Base-by-base conservation (phyloP, 2,329 filamentous ascomycete genomes). In the Colletotrichum australisinense region DNA sequence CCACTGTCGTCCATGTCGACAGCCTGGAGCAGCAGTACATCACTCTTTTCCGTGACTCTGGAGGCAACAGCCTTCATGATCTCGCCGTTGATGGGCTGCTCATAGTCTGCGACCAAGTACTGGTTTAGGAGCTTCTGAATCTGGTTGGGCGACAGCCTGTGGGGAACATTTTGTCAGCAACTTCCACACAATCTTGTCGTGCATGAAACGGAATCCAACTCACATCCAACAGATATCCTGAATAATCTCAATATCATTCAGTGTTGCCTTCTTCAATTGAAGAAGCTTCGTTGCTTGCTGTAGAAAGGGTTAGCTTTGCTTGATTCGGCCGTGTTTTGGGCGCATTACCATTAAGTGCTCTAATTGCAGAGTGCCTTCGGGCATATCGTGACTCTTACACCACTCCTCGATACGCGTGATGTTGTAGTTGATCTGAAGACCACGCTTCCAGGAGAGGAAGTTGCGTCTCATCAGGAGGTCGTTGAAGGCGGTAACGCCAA, bases 161-260 rank as follows among this genome's bases (percentile, higher is more conserved):
- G 30, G 35, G 60, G 22, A 16, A 63, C 63, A 9, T 3, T 19
- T 14, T 46, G 49, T 74, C 35, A 64, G 46, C 16, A 62, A 64
- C 26, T 9, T n/a, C 22, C 6, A n/a, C 26, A 22, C 30, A n/a
- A n/a, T 32, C 35, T 16, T 72, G 55, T 24, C 12, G 19, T 30
- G 8, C n/a, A n/a, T 24, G 12, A n/a, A n/a, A 8, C 11, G 3
- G 12, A 9, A 30, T 22, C 16, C 42, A 5, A 90, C 94, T 91
- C 86, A 97, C 96, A 98, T 98, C 96, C 96, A 98, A 90, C 97
- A 99, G 79, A 99, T 99, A 82, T 99, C 97, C 86, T 99, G 97
- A 80, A 99, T 99, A 79, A 99, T 99, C 85, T 99, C 97, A 79
- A 99, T 99, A 80, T 99, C 97, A 82, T 98, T 99, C 81, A 99